Conservation (phyloP, 768 basidiomycete species). For the Termitomyces sp. region DNA sequence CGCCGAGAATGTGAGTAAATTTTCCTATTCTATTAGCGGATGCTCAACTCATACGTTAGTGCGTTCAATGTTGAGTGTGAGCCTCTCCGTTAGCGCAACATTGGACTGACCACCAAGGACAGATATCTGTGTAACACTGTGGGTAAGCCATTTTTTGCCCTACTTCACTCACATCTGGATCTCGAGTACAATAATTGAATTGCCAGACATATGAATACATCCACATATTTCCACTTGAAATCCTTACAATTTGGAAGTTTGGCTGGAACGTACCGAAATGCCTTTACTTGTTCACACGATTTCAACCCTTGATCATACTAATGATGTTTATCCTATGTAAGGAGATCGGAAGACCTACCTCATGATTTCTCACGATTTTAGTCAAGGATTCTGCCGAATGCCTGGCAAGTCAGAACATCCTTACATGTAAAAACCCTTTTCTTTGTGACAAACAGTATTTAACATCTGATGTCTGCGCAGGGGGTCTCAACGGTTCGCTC, state of each 20-base stretch:
- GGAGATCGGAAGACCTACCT: background rate
- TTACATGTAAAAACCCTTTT: background rate
- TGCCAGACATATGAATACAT: background rate
- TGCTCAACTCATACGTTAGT: background rate
- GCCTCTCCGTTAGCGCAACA: background rate
- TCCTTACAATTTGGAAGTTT: background rate
- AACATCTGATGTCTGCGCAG: background rate
- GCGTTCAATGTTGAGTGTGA: background rate
- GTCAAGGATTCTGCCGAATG: background rate
- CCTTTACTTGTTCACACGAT: background rate
- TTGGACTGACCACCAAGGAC: background rate
- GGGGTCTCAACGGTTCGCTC: background rate
- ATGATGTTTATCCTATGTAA: background rate
- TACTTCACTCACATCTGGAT: background rate
- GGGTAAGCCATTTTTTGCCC: background rate
- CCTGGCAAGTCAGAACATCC: background rate
- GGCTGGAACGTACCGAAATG: background rate
- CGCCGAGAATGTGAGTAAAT: background rate
- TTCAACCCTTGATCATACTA: background rate
- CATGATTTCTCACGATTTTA: background rate
- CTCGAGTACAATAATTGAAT: background rate
- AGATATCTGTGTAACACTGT: background rate
- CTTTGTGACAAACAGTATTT: too few species aligned
- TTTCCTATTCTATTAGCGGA: background rate
- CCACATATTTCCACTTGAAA: background rate